phyloP scores from a whole-genome alignment of 176 grass and related monocot species.

The Tillandsia fasciculata region DNA sequence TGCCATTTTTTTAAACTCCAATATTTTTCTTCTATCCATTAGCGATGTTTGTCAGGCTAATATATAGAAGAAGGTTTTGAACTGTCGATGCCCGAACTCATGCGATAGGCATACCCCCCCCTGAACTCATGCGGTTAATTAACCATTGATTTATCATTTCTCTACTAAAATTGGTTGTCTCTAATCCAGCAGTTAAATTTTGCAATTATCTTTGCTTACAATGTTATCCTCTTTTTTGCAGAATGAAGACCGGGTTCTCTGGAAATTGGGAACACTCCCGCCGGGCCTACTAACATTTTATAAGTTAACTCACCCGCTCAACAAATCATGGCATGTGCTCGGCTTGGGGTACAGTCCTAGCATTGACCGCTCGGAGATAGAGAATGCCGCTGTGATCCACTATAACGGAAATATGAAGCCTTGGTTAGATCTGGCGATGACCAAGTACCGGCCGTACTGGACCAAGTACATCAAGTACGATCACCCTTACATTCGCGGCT shows the following conservation, averaged over 20 bases:
- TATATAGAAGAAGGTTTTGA: too few relatives aligned
- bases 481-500: slow-evolving; percentile 31
- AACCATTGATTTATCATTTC: too few relatives aligned
- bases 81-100: too few relatives aligned
- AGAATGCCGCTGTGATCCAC: slow-evolving; percentile 14
- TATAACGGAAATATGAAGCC: background rate
- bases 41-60: too few relatives aligned
- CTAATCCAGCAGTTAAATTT: too few relatives aligned
- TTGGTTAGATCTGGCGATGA: slow-evolving; percentile 19
- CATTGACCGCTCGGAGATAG: slow-evolving; percentile 8
- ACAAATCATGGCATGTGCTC: slow-evolving; percentile 15
- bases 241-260: slow-evolving; percentile 6
- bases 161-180: too few relatives aligned
- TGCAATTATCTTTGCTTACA: too few relatives aligned
- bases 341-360: slow-evolving; percentile 13
- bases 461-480: slow-evolving; percentile 47
- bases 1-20: too few relatives aligned
- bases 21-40: background rate
- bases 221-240: too few relatives aligned
- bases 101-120: too few relatives aligned
- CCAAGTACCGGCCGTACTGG: slow-evolving; percentile 46
- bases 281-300: slow-evolving; percentile 16
- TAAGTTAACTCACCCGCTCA: slow-evolving; percentile 4
- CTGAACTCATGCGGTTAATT: too few relatives aligned
- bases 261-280: slow-evolving; percentile 10